A percentile compares a stretch with the other conserved stretches of the same genome.
phyloP scores from a whole-genome alignment of 2,329 filamentous ascomycete species.

The Penicillium sp. region DNA sequence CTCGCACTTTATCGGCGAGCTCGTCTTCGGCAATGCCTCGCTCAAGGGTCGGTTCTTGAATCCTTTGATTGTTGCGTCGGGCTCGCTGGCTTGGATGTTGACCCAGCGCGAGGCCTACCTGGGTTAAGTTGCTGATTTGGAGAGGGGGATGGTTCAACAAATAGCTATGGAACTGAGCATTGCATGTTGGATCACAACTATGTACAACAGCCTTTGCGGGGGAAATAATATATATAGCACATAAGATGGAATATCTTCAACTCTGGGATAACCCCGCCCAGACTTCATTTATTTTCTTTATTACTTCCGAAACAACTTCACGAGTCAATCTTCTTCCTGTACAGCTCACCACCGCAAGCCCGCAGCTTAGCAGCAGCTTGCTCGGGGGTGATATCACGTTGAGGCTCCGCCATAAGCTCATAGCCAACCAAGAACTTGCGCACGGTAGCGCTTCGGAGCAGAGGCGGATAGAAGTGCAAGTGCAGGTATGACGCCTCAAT shows the following conservation, averaged over 20 bases:
- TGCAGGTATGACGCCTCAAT: constrained; percentile 87
- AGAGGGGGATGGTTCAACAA: too few species aligned
- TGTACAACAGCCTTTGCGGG: not conserved
- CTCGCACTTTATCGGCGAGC: constrained; percentile 74
- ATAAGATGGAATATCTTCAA: not conserved
- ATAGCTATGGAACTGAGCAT: not conserved
- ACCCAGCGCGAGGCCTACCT: constrained; percentile 51
- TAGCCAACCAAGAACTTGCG: constrained; percentile 93
- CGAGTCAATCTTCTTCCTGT: constrained; percentile 62
- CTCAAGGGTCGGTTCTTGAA: constrained; percentile 59
- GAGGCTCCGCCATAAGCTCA: constrained; percentile 95
- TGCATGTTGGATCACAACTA: not conserved
- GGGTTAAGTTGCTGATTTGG: constrained; percentile 7
- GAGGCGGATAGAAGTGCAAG: constrained; percentile 95
- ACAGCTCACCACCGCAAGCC: constrained; percentile 75
- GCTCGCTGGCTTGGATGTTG: constrained; percentile 60
- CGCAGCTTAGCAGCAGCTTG: constrained; percentile 80
- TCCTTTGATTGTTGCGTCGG: constrained; percentile 57
- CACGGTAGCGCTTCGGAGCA: constrained; percentile 88
- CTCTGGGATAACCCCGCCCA: not conserved
- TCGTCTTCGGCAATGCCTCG: constrained; percentile 72
- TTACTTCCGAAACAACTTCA: not conserved
- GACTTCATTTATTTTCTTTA: not conserved
- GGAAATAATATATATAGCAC: not conserved
- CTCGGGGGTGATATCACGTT: constrained; percentile 95